These are phyloP conservation scores for Pichia paraexigua DNA, from an alignment of 805 yeast genomes.

Conservation along the genomic window DNA sequence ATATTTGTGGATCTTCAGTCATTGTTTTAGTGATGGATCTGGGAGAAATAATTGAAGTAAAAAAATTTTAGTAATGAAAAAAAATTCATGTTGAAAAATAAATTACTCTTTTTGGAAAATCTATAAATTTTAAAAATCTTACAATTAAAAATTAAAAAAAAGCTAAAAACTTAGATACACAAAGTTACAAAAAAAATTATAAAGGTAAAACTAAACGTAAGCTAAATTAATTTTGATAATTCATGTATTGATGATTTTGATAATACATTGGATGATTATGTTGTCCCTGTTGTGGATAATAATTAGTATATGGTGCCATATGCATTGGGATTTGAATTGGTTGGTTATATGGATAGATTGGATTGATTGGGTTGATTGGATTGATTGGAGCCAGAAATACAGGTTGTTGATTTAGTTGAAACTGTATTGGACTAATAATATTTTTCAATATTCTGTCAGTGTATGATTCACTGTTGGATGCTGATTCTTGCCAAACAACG, in stretches of 20 bases:
- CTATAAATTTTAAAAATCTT: too few species aligned
- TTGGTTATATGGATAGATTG: background rate
- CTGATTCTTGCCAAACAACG: constrained; percentile 4
- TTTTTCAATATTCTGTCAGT: background rate
- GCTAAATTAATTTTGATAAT: background rate
- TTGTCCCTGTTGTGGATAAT: background rate
- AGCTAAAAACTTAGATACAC: background rate
- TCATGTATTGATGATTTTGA: background rate
- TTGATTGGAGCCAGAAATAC: background rate
- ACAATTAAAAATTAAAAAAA: background rate
- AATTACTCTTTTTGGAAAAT: background rate
- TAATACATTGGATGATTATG: background rate
- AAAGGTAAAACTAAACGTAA: background rate
- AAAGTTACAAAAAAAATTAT: background rate
- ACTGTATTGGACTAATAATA: constrained; percentile 1
- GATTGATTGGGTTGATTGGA: background rate
- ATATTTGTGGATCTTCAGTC: constrained; percentile 16
- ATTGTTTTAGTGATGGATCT: background rate
- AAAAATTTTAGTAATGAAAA: background rate
- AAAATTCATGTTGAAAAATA: background rate
- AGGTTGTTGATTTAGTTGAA: constrained; percentile 1
- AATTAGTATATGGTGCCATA: background rate
- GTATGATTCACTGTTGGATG: constrained; percentile 1
- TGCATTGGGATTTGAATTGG: background rate
- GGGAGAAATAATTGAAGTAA: background rate